Evolutionary conservation across 257 asterid genomes (phyloP), one percentile per base, ranked within the genome.

Genomic region (Ophiorrhiza pumila): DNA sequence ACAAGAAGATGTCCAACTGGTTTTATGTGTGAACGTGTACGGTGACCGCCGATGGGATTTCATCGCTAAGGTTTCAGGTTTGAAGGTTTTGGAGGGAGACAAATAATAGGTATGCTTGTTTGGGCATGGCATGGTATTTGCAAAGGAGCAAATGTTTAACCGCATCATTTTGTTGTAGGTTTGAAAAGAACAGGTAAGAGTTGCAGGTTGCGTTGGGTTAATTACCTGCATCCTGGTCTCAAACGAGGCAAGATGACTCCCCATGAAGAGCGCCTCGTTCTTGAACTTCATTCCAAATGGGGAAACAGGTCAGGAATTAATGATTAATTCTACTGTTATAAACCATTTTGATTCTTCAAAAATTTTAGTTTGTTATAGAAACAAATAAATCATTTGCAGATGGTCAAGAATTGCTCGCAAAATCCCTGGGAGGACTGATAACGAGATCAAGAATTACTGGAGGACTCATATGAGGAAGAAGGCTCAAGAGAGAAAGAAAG

Each of bases 11-110:
- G 87, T 49, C 18, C 96, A 93, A 80, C 85, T 91, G 43, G 90
- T 74, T 9, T 88, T 93, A 46, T 88, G 90, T 82, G 98, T 91
- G 83, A 91, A 88, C 83, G 82, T 93, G 68, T 91, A 91, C 23
- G 98, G 97, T 15, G 98, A 93, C 39, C 91, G 98, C 2, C 89
- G 98, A 41, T 93, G 98, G 98, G 96, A 92, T 81, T 92, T 92
- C 93, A 82, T 92, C 80, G 96, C 98, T 0, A 89, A 90, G 86
- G 97, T 93, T 52, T 93, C 98, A 93, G 98, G 98, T 93, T 93
- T 93, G 98, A 86, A 88, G 96, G 97, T 60, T 69, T 53, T 89
- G 97, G 98, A 80, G 98, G 98, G 98, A 87, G 98, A 91, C 80
- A 73, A 79, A 69, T 73, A 67, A 78, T 84, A 87, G 98, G 96